Conservation (phyloP, 2,329 filamentous ascomycete genomes). For the Monosporascus sp. region DNA sequence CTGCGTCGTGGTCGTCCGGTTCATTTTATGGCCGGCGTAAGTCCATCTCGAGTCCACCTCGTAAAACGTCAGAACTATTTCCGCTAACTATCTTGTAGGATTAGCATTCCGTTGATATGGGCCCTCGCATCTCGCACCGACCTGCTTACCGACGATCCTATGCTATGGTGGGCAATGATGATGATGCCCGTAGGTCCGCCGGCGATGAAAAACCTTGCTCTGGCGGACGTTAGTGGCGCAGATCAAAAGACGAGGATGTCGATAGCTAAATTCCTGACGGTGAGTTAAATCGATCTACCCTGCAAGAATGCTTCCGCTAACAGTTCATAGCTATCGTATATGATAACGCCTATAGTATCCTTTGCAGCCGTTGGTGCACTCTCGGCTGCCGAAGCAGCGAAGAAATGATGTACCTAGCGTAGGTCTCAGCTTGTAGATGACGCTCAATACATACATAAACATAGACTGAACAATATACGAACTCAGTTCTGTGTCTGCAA, state of each 20-base stretch:
- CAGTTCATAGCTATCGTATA: conserved; percentile 12
- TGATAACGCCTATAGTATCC: conserved; percentile 14
- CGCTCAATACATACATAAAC: too few species aligned
- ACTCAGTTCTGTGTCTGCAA: too few species aligned
- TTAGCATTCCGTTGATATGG: conserved; percentile 47
- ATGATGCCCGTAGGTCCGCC: conserved; percentile 52
- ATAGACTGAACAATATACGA: too few species aligned
- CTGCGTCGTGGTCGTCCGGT: conserved; percentile 43
- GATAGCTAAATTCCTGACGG: conserved; percentile 16
- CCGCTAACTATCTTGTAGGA: conserved; percentile 16
- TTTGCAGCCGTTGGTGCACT: conserved; percentile 16
- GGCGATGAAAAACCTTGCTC: conserved; percentile 46
- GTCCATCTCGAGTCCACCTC: conserved; percentile 6
- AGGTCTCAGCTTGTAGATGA: too few species aligned
- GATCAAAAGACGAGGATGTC: conserved; percentile 14
- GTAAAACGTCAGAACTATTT: background rate
- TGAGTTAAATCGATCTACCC: background rate
- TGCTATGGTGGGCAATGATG: conserved; percentile 57
- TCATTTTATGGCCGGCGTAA: conserved; percentile 49
- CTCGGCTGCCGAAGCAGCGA: conserved; percentile 12
- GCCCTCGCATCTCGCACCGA: conserved; percentile 40
- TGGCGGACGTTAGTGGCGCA: conserved; percentile 35
- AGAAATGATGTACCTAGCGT: background rate
- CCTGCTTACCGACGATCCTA: conserved; percentile 43
- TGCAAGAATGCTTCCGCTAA: background rate